Evolutionary conservation across 202 grass and related monocot species (phyloP), one percentile per base, ranked within the genome.

Genomic region (Brachypodium distachyon): DNA sequence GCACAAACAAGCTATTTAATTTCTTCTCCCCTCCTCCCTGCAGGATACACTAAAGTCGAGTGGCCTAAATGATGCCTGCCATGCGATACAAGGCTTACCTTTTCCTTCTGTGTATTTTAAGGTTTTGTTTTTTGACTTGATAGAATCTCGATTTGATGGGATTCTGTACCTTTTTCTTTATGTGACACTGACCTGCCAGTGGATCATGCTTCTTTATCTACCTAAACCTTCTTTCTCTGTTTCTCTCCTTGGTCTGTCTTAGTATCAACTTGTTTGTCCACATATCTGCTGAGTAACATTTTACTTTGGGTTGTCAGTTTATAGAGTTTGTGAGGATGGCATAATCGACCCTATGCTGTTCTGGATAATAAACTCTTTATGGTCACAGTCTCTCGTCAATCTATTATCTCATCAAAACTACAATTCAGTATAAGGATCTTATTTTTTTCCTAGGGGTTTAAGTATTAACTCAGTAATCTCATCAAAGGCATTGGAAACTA

Each of bases 31-130:
- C n/a, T n/a, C n/a, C n/a, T 56, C 38, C 52, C 61, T 69, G 67
- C 59, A 68, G 87, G 82, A 80, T 33, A 78, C 72, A 37, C 42
- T 71, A 41, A 52, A 72, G 33, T 81, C 44, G 0, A 73, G 43
- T 73, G 62, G 4, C 31, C 16, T 67, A 41, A 64, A 67, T 53
- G 34, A 41, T 81, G 53, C 21, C 16, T 80, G 31, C 71, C 53
- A 60, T 70, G 62, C 18, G 39, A 31, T 33, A 59, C 56, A 61
- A 67, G 67, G 67, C 44, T 50, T 61, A 12, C 31, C 28, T 42
- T 21, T 31, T 38, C 22, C 7, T 61, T 29, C 41, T 28, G 36
- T 23, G 13, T 58, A 18, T 29, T 27, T 58, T 22, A 12, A 67
- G 29, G 23, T 42, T 22, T 29, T 29, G 40, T 23, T 19, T 25